These are phyloP conservation scores for Diaporthe sp. DNA, from an alignment of 2,329 filamentous ascomycete species.

Conservation along the genomic window DNA sequence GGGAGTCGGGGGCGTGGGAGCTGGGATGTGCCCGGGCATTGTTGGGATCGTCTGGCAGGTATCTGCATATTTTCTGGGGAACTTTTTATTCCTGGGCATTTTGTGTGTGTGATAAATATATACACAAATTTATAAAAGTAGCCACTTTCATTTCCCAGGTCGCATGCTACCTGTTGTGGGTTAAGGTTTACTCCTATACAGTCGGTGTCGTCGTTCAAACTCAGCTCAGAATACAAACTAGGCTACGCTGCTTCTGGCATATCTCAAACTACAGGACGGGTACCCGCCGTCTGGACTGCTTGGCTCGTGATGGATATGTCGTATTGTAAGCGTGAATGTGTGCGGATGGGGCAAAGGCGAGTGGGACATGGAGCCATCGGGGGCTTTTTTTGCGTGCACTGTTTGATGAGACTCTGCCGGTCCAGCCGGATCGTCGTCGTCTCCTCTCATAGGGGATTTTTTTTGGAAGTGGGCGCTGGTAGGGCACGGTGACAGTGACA, in stretches of 20 bases:
- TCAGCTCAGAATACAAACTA: not conserved
- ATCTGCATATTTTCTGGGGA: slow-evolving; percentile 5
- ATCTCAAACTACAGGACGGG: not conserved
- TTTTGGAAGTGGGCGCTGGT: slow-evolving; percentile 23
- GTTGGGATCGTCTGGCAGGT: not conserved
- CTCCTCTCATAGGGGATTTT: not conserved
- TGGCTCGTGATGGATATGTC: slow-evolving; percentile 11
- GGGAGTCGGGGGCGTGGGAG: not conserved
- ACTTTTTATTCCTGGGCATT: not conserved
- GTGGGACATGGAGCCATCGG: slow-evolving; percentile 21
- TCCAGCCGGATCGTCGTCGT: slow-evolving; percentile 10
- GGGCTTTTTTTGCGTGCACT: not conserved
- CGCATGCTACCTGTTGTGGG: not conserved
- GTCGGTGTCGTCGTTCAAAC: not conserved
- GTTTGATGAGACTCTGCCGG: slow-evolving; percentile 24
- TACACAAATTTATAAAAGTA: not conserved
- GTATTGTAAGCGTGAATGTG: not conserved
- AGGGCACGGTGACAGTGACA: slow-evolving; percentile 1
- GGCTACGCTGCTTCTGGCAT: not conserved
- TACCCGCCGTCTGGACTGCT: not conserved
- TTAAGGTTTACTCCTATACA: not conserved
- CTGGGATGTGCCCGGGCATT: slow-evolving; percentile 3
- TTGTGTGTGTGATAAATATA: not conserved
- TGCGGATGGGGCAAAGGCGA: slow-evolving; percentile 2
- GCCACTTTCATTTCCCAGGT: slow-evolving; percentile 18